phyloP scores from a whole-genome alignment of 495 filamentous ascomycete species.

The Daldinia concentrica region DNA sequence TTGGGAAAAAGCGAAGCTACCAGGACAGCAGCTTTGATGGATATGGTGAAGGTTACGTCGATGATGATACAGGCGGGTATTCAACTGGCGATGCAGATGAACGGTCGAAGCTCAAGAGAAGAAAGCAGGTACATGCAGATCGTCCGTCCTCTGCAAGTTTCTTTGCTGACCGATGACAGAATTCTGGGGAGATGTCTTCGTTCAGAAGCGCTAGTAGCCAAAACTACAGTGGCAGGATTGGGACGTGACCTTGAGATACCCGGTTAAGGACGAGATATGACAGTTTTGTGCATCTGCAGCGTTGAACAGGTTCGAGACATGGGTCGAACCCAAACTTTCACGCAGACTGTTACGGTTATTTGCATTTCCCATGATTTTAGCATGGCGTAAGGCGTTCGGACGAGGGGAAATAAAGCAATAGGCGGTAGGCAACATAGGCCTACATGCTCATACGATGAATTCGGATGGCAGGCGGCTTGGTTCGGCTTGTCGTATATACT shows the following conservation, averaged over 20 bases:
- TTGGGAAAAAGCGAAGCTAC: slow-evolving; percentile 61
- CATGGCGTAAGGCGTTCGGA: slow-evolving; percentile 47
- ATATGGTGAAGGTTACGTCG: slow-evolving; percentile 63
- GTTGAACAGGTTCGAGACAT: slow-evolving; percentile 1
- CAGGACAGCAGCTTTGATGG: slow-evolving; percentile 66
- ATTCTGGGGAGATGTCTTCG: slow-evolving; percentile 23
- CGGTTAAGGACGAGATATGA: slow-evolving; percentile 21
- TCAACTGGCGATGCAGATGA: slow-evolving; percentile 63
- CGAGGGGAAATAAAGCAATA: slow-evolving; percentile 27
- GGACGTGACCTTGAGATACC: slow-evolving; percentile 41
- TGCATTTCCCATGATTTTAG: slow-evolving; percentile 48
- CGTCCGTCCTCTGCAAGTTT: slow-evolving; percentile 38
- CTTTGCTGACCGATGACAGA: slow-evolving; percentile 48
- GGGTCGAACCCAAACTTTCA: background rate
- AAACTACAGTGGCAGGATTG: slow-evolving; percentile 32
- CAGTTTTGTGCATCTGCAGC: slow-evolving; percentile 18
- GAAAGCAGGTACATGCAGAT: slow-evolving; percentile 63
- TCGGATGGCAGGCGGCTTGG: slow-evolving; percentile 1
- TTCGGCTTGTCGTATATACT: slow-evolving; percentile 16
- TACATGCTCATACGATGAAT: slow-evolving; percentile 16
- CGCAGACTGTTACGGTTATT: slow-evolving; percentile 21
- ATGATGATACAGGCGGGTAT: slow-evolving; percentile 62
- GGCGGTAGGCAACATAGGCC: slow-evolving; percentile 27
- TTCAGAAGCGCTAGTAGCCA: slow-evolving; percentile 20
- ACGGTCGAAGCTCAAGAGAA: slow-evolving; percentile 58